Base-by-base conservation (phyloP, 2,329 filamentous ascomycete species). In the Claviceps sp. region DNA sequence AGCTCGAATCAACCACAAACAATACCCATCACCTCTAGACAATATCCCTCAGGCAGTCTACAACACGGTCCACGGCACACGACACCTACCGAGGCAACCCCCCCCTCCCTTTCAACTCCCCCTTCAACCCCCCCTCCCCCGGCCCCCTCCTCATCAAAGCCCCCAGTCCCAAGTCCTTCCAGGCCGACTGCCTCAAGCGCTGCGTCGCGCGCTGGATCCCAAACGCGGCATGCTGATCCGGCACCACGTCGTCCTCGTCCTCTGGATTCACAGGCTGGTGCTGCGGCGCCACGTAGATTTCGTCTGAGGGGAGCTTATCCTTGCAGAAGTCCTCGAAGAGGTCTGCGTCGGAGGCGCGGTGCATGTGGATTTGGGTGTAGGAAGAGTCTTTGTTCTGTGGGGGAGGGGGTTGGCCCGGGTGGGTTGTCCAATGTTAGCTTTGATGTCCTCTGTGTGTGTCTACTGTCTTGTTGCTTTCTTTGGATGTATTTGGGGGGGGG, bases 231-330 rank as follows among this genome's bases (percentile, higher is more conserved):
- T 93, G 87, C 69, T 93, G 87, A 66, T 93, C 87, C 0, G 88
- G 87, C 4, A 93, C 87, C 4, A 93, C 85, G 62, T 93, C 87
- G 63, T 93, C 88, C 68, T 93, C 87, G 65, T 93, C 87, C 67
- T 93, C 87, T 0, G 88, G 87, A 64, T 93, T 91, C 62, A 89
- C 76, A 42, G 87, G 88, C 65, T 89, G 86, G 63, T 89, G 81
- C 56, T 88, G 80, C 7, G 81, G 81, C 37, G 85, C 81, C n/a
- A 94, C 85, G 66, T 87, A 86, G 63, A 93, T 87, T 52, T 90
- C 85, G 69, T 93, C 87, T 55, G 77, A 72, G n/a, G 82, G 82
- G 45, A 86, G 76, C 61, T 75, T 78, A 69, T 85, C 81, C 63
- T 78, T 79, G 74, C 80, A 84, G 63, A 85, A 84, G 65, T 85